Evolutionary conservation across 495 filamentous ascomycete genomes (phyloP), one percentile per base, ranked within the genome.

Genomic region (Daldinia grandis): DNA sequence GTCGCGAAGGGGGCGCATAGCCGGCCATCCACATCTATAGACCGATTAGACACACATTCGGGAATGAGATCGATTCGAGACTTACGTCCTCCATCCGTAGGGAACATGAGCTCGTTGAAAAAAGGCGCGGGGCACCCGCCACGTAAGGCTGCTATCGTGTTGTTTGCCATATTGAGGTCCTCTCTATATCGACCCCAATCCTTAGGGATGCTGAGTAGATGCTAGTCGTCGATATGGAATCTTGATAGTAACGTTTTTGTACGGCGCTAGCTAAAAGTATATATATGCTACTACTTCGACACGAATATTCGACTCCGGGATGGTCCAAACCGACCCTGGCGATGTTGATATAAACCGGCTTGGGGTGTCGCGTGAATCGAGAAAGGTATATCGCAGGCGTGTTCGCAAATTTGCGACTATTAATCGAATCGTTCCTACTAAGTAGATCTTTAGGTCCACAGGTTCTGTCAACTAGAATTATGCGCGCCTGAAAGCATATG

Each of bases 1-100:
- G 51, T 59, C n/a, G 67, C 74, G 4, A 77, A 7, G 37, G 71
- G 66, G 51, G 84, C 73, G 62, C 91, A 80, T 10, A 88, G 84
- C 51, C 92, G 85, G 66, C 94, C 93, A 19, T 82, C 80, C 51
- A 91, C 78, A 75, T 89, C 93, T 95, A 78, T 44, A 70, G 71
- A 17, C 35, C 17, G 10, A 69, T 73, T 60, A 73, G 69, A 68
- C 49, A 69, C 21, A 17, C 17, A 3, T 40, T 28, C 12, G 12
- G 17, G n/a, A 8, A 64, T 24, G 54, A 73, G 59, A 72, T 71
- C 66, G 61, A 63, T 63, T 31, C 63, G 55, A 42, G 19, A 82
- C 81, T 82, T 80, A 83, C 81, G 80, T 69, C 81, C 81, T 60
- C 76, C 81, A 58, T 63, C 51, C 15, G 76, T 59, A 51, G 77